Percentiles rank a stretch among this genome's conserved stretches.
Conservation (phyloP, 495 filamentous ascomycete species). For the Aspergillus haitiensis region DNA sequence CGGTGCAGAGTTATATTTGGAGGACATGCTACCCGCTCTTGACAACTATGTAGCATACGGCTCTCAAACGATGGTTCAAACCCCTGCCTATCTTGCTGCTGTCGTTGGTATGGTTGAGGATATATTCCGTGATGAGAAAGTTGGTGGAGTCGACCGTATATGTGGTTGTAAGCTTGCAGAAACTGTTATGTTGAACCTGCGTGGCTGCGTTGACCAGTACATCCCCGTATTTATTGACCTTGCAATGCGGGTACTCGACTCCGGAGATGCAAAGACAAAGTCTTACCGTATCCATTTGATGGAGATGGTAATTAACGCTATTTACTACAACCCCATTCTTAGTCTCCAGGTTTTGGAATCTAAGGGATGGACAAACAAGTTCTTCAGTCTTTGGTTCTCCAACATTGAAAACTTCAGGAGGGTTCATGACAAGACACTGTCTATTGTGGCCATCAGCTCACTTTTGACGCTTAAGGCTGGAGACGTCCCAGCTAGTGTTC, state of each 20-base stretch:
- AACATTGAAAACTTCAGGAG: constrained; percentile 91
- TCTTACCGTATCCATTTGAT: constrained; percentile 92
- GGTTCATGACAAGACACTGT: constrained; percentile 98
- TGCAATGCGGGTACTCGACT: constrained; percentile 77
- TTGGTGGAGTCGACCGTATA: constrained; percentile 92
- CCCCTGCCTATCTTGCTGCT: constrained; percentile 80
- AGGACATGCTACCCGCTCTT: constrained; percentile 96
- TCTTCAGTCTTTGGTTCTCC: constrained; percentile 96
- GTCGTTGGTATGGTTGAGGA: constrained; percentile 79
- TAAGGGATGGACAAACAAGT: constrained; percentile 98
- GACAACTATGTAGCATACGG: constrained; percentile 98
- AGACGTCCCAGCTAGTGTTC: constrained; percentile 82
- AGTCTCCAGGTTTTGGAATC: constrained; percentile 80
- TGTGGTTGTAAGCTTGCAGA: constrained; percentile 99
- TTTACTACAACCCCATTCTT: constrained; percentile 91
- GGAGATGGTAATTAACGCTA: constrained; percentile 98
- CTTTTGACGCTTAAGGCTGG: constrained; percentile 73
- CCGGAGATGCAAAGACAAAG: constrained; percentile 71
- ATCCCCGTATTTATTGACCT: constrained; percentile 84
- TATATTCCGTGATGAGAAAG: constrained; percentile 80
- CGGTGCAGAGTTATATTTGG: constrained; percentile 94
- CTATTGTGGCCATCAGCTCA: constrained; percentile 86
- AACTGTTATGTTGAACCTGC: constrained; percentile 92
- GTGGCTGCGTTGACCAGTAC: constrained; percentile 83
- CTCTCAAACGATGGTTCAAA: constrained; percentile 71